Conservation (phyloP, 148 eudicot species). For the Salicornia ramosissima region DNA sequence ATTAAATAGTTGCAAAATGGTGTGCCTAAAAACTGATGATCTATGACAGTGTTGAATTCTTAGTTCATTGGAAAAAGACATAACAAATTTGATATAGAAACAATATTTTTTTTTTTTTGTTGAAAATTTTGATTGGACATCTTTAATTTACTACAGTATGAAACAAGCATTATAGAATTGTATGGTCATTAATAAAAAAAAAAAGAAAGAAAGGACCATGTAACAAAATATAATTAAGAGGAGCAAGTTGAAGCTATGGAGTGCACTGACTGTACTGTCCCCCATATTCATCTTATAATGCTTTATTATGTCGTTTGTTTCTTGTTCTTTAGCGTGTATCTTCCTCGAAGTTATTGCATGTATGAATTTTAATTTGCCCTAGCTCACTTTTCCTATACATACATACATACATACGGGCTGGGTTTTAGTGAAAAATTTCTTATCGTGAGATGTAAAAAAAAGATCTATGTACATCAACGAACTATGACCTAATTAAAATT, state of each 20-base stretch:
- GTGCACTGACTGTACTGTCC: slow-evolving; percentile 17
- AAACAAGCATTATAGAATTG: neutral
- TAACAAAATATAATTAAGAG: neutral
- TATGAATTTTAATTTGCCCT: neutral
- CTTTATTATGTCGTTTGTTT: slow-evolving; percentile 19
- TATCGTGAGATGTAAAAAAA: no score
- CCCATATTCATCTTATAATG: slow-evolving; percentile 21
- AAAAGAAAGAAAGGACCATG: slow-evolving; percentile 20
- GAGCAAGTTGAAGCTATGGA: slow-evolving; percentile 42
- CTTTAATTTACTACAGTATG: neutral
- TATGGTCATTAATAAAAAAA: slow-evolving; percentile 12
- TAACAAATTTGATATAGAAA: slow-evolving; percentile 9
- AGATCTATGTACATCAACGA: no score
- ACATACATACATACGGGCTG: no score
- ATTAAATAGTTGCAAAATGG: slow-evolving; percentile 10
- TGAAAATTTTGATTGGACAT: neutral
- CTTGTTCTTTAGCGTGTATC: slow-evolving; percentile 18
- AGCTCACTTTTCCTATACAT: neutral
- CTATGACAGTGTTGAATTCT: slow-evolving; percentile 14
- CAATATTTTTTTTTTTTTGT: no score
- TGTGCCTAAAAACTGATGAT: slow-evolving; percentile 5
- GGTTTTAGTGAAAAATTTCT: no score
- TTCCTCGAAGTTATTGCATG: slow-evolving; percentile 27
- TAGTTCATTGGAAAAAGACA: slow-evolving; percentile 29
- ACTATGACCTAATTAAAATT: no score